phyloP scores from a whole-genome alignment of 176 grass and related monocot species.

The Eleusine coracana region DNA sequence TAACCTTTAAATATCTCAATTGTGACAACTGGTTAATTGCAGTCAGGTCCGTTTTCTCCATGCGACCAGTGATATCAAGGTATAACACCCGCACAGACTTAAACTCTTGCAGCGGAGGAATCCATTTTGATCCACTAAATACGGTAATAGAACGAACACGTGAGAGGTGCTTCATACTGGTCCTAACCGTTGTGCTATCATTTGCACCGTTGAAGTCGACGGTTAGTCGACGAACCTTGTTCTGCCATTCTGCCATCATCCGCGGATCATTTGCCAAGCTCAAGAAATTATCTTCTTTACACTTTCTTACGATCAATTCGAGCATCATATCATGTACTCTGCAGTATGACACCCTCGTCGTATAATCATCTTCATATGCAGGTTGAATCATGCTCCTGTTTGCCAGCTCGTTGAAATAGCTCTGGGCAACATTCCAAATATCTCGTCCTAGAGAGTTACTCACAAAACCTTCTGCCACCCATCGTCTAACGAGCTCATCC shows the following conservation, averaged over 20 bases:
- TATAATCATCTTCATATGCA: not conserved
- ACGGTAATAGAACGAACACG: not conserved
- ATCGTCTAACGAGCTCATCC: constrained; percentile 29
- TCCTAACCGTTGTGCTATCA: not conserved
- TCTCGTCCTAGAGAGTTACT: not conserved
- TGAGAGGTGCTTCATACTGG: not conserved
- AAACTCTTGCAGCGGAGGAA: not conserved
- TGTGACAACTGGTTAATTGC: not conserved
- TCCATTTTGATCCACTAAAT: not conserved
- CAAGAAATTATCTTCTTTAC: constrained; percentile 42
- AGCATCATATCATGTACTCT: constrained; percentile 40
- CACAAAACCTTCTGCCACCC: constrained; percentile 54
- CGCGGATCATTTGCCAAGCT: not conserved
- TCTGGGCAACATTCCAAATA: not conserved
- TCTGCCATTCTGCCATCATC: too few species aligned
- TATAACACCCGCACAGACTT: not conserved
- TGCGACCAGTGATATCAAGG: not conserved
- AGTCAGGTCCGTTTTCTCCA: not conserved
- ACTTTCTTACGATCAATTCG: constrained; percentile 30
- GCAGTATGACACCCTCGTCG: not conserved
- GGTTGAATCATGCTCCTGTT: constrained; percentile 45
- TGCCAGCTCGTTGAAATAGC: constrained; percentile 35
- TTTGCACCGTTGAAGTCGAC: not conserved
- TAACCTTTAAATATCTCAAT: not conserved
- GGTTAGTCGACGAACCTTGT: not conserved